Base-by-base conservation (phyloP, 495 filamentous ascomycete genomes). In the Lineolata rhizophorae region DNA sequence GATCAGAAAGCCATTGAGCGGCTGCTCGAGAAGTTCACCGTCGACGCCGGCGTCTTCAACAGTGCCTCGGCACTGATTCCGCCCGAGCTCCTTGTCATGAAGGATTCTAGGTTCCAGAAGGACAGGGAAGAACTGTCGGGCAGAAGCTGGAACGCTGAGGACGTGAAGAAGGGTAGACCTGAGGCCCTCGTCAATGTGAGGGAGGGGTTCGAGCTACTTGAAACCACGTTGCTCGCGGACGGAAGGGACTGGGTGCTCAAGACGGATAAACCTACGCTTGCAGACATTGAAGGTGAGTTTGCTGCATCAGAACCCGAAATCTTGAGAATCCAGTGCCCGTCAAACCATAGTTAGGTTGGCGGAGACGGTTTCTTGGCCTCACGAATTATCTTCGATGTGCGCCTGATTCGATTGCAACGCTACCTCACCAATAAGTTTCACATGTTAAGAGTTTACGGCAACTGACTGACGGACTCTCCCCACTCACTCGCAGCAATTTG, bases 1-100 rank as follows among this genome's bases (percentile, higher is more conserved):
- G 45, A 48, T 2, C 35, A 50, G 28, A 41, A 44, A 31, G 45
- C 50, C 14, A 30, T 58, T 6, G 42, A 46, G 14, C 44, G 36
- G 21, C 46, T 64, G n/a, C 36, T 62, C 27, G 51, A 58, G 37
- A 43, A 35, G 37, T 61, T 43, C 41, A 54, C 45, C 4, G 46
- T 60, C 27, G 57, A 62, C 34, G 51, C 45, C 12, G 57, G 51
- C n/a, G 31, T 70, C 16, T 75, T 72, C 40, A 35, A 30, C 16
- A 38, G 45, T 5, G 60, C 57, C 10, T 48, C 50, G 6, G 47
- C 53, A 32, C 41, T 64, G 11, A 55, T 74, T 8, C 65, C 65
- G 4, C 34, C 50, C 3, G 31, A 57, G 33, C 39, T 60, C 20
- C 58, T 60, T 15, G 31, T 66, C 11, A 31, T 71, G 37, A 50